These are phyloP conservation scores for Lecanicillium sp. DNA, from an alignment of 2,329 filamentous ascomycete species.

Conservation along the genomic window DNA sequence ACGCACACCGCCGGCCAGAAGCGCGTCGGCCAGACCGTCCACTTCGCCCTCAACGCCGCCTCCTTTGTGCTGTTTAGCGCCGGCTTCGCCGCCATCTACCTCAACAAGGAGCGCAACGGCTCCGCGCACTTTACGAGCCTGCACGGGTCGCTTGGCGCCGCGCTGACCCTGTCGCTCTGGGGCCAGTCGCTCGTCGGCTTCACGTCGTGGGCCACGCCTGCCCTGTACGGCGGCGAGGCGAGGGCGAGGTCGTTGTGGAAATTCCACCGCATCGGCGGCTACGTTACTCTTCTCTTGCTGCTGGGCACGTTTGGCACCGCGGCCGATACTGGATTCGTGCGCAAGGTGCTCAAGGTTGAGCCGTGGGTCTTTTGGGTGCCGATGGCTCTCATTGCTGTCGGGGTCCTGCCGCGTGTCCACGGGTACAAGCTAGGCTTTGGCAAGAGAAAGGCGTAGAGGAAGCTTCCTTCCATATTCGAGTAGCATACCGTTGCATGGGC, in stretches of 20 bases:
- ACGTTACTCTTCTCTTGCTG: conserved; percentile 63
- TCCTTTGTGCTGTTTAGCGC: conserved; percentile 55
- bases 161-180: conserved; percentile 45
- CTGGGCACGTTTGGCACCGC: conserved; percentile 70
- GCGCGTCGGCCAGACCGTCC: conserved; percentile 49
- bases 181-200: conserved; percentile 74
- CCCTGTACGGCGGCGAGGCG: conserved; percentile 70
- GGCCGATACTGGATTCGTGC: conserved; percentile 69
- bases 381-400: conserved; percentile 59
- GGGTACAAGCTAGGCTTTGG: conserved; percentile 66
- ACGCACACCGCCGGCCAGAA: conserved; percentile 76
- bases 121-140: conserved; percentile 70
- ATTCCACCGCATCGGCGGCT: conserved; percentile 77
- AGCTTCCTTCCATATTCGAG: background rate
- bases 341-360: conserved; percentile 62
- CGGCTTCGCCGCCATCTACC: conserved; percentile 67
- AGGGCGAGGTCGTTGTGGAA: conserved; percentile 83
- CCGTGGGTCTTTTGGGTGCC: conserved; percentile 70
- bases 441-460: background rate
- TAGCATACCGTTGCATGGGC: too few species aligned
- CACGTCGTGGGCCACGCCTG: conserved; percentile 72
- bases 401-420: conserved; percentile 73
- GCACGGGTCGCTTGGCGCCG: conserved; percentile 78
- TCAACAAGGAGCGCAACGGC: conserved; percentile 70
- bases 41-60: conserved; percentile 64